phyloP scores from a whole-genome alignment of 306 rosid species.

The Cyclanthera cordifolia region DNA sequence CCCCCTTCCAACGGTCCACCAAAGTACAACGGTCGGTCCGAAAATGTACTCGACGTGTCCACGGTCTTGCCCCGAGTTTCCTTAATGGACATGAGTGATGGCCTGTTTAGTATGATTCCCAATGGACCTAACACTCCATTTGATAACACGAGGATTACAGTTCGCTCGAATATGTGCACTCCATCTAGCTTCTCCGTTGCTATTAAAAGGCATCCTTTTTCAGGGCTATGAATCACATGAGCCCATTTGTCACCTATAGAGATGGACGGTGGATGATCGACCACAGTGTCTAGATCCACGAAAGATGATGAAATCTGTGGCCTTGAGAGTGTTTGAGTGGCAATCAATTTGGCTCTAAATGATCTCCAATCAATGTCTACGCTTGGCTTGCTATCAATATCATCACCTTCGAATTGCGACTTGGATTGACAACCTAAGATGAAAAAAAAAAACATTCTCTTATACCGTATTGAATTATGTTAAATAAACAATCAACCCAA shows the following conservation, averaged over 20 bases:
- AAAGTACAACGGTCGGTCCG: conserved; percentile 57
- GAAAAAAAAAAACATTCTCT: not conserved
- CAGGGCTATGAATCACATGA: conserved; percentile 66
- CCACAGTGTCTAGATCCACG: conserved; percentile 35
- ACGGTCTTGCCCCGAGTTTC: conserved; percentile 59
- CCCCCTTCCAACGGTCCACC: conserved; percentile 85
- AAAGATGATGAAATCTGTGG: conserved; percentile 19
- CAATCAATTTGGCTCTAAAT: conserved; percentile 76
- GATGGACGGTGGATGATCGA: conserved; percentile 30
- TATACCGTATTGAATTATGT: no score
- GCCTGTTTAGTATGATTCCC: conserved; percentile 67
- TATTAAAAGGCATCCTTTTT: conserved; percentile 72
- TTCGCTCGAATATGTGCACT: conserved; percentile 69
- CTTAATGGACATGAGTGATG: conserved; percentile 76
- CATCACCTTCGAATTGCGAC: conserved; percentile 27
- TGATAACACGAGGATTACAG: conserved; percentile 57
- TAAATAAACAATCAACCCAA: no score
- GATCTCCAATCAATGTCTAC: conserved; percentile 51
- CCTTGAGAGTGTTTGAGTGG: conserved; percentile 29
- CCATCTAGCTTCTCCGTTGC: conserved; percentile 77
- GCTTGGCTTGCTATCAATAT: not conserved
- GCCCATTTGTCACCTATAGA: conserved; percentile 77
- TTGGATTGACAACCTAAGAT: not conserved
- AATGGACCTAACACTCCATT: conserved; percentile 63
- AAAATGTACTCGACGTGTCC: conserved; percentile 52